Conservation (phyloP, 2,329 filamentous ascomycete genomes). For the Xenoacremonium recifei region DNA sequence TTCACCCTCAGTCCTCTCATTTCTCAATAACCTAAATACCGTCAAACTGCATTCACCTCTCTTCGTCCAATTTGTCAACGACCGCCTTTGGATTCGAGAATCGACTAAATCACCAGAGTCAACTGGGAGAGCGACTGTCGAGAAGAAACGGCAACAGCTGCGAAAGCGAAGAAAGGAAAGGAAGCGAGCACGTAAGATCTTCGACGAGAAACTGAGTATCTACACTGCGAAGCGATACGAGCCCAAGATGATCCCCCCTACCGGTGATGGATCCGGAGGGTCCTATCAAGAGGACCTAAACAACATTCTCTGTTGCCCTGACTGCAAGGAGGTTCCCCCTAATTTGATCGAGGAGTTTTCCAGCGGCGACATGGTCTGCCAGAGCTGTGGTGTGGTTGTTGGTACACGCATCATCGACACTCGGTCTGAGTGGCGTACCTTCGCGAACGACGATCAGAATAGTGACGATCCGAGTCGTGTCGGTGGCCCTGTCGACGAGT, state of each 20-base stretch:
- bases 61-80: slow-evolving; percentile 57
- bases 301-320: slow-evolving; percentile 79
- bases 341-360: slow-evolving; percentile 92
- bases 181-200: slow-evolving; percentile 37
- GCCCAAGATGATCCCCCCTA: slow-evolving; percentile 46
- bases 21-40: slow-evolving; percentile 30
- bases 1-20: slow-evolving; percentile 2
- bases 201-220: slow-evolving; percentile 41
- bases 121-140: slow-evolving; percentile 22
- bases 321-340: slow-evolving; percentile 90
- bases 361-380: slow-evolving; percentile 89
- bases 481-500: slow-evolving; percentile 85
- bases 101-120: slow-evolving; percentile 15
- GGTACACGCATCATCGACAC: slow-evolving; percentile 91
- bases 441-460: slow-evolving; percentile 96
- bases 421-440: slow-evolving; percentile 97
- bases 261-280: slow-evolving; percentile 27
- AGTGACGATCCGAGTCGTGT: slow-evolving; percentile 98
- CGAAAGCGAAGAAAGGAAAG: slow-evolving; percentile 32
- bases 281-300: slow-evolving; percentile 81
- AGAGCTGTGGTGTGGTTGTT: slow-evolving; percentile 86
- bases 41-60: slow-evolving; percentile 72
- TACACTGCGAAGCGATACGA: slow-evolving; percentile 41
- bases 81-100: slow-evolving; percentile 37
- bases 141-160: slow-evolving; percentile 33